phyloP scores from a whole-genome alignment of 2,329 filamentous ascomycete genomes.

The Ascosphaera pollenicola region DNA sequence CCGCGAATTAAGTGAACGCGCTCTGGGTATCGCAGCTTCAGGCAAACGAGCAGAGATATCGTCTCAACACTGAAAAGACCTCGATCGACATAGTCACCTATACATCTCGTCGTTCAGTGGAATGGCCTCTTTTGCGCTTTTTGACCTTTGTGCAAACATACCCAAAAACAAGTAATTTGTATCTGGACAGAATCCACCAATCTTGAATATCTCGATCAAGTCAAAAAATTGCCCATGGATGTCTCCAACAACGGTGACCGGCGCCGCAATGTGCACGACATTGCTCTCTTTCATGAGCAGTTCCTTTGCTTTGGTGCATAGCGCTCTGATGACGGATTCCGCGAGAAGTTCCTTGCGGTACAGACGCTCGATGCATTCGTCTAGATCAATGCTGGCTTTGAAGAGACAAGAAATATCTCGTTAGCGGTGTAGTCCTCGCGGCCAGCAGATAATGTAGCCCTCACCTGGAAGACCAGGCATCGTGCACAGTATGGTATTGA shows the following conservation, averaged over 20 bases:
- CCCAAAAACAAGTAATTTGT: conserved; percentile 97
- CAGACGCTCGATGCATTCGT: conserved; percentile 91
- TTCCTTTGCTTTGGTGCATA: conserved; percentile 98
- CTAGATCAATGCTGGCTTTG: conserved; percentile 81
- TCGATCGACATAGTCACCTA: conserved; percentile 93
- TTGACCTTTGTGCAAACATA: conserved; percentile 17
- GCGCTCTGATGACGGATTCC: conserved; percentile 88
- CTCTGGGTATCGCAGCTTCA: conserved; percentile 90
- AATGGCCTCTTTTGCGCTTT: background rate
- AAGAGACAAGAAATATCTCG: background rate
- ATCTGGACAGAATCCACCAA: conserved; percentile 89
- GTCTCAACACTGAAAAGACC: conserved; percentile 98
- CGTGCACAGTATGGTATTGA: background rate
- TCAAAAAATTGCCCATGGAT: conserved; percentile 99
- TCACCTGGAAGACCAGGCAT: background rate
- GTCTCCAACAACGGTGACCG: conserved; percentile 92
- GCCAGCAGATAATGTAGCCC: background rate
- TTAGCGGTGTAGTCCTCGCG: background rate
- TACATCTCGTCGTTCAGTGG: conserved; percentile 1
- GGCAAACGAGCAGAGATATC: conserved; percentile 88
- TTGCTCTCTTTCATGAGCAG: conserved; percentile 99
- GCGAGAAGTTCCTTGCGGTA: conserved; percentile 95
- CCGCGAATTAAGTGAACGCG: conserved; percentile 91
- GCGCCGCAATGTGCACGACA: conserved; percentile 87
- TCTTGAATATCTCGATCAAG: conserved; percentile 97